Base-by-base conservation (phyloP, 1,284 basidiomycete genomes). In the Irpex rosettiformis region DNA sequence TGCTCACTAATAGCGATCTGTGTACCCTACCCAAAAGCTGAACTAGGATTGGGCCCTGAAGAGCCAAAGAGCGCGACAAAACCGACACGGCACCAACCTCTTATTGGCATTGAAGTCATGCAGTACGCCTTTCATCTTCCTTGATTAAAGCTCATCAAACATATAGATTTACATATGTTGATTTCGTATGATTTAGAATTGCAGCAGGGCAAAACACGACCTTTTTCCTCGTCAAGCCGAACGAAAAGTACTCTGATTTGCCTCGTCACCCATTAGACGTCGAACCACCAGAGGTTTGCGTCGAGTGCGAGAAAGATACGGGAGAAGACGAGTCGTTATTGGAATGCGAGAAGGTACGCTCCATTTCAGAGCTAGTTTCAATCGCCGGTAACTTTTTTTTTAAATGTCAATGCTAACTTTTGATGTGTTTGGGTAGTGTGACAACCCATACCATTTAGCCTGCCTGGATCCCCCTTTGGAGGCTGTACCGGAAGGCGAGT, bases 51-150 rank as follows among this genome's bases (percentile, higher is more conserved):
- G 2, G 94, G 94, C 7, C 79, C 80, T 0, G 86, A 90, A 8
- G 84, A 89, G 67, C 85, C 89, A 0, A 94, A 93, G 74, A 94
- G 92, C 64, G 85, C 92, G 0, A 96, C 93, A 3, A 94, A 95
- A 67, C 95, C 95, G 0, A 83, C 79, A 0, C 79, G 80, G 30
- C 84, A 94, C 64, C 75, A 84, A n/a, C 82, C 87, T 4, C 79
- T 98, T 6, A 75, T 75, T 21, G 90, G 86, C 0, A 81, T 97
- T 52, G 81, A 92, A 11, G 82, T 97, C 55, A 77, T 96, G 58
- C 85, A 89, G 91, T 92, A 63, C 58, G 86, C 72, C 16, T 22
- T 45, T 29, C 43, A 28, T 45, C 11, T 3, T 37, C 33, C 33
- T 8, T 37, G 16, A 11, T 37, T 16, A 37, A n/a, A n/a, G 11